Evolutionary conservation across 2,329 filamentous ascomycete species (phyloP), one percentile per base, ranked within the genome.

Genomic region (Diplodia intermedia): DNA sequence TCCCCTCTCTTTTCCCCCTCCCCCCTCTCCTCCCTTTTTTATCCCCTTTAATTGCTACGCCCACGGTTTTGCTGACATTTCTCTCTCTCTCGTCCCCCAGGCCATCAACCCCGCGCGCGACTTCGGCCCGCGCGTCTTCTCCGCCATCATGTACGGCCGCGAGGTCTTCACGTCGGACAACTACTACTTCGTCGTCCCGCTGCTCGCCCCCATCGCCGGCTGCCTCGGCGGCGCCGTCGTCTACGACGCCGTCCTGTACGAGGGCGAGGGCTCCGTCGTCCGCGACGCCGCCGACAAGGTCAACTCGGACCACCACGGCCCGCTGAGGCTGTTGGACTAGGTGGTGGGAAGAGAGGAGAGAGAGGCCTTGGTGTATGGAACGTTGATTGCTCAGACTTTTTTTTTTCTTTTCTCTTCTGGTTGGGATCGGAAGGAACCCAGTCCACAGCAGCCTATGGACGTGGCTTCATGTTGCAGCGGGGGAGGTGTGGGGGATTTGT

Each of bases 161-260:
- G 77, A 77, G 55, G 90, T 92, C 0, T 92, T 89, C 87, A 84
- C 82, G 12, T 86, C 88, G 1, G 89, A 89, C 2, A 83, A 83
- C 18, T 90, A 91, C 74, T 93, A 91, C 74, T 92, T 92, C 75
- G 92, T 89, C 89, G 87, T 89, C 23, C 90, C 90, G 0, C 90
- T 93, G 82, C 86, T 93, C 4, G 85, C 89, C 1, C 90, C 90
- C 0, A 91, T 92, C 74, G 76, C 86, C 11, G 90, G 90, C 3
- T 86, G 84, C 71, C 77, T 83, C 0, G 86, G 90, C 71, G 89
- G 90, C 4, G 89, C 87, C 1, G 87, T 88, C 75, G 71, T 91
- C 36, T 91, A 91, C 74, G 89, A 91, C 75, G 75, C 86, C 1
- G 86, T 91, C 81, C 52, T 93, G 49, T 93, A 89, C 75, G 90